Evolutionary conservation across 176 grass and related monocot species (phyloP), one percentile per base, ranked within the genome.

Genomic region (Stipa capillata): DNA sequence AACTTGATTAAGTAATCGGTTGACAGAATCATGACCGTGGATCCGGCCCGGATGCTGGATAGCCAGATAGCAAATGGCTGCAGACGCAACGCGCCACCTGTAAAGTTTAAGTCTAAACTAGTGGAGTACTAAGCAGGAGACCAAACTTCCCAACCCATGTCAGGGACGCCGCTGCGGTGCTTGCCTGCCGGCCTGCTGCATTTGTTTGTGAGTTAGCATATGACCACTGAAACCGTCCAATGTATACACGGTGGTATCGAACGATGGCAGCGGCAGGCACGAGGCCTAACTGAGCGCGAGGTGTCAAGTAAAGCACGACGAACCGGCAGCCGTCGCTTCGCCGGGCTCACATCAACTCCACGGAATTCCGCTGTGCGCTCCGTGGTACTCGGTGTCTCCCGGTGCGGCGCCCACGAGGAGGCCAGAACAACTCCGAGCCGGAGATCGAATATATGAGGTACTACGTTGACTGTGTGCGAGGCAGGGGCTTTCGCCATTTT

Each of bases 311-410:
- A 82, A 87, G 85, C 64, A 57, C 13, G 79, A 70, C 78, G 54
- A 39, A 20, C 27, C 73, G 72, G 53, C 85, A 63, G 79, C 21
- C 58, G 56, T 87, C 85, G 73, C 85, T 23, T 88, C 86, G 41
- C 75, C 68, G 49, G 67, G 58, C 78, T 73, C 57, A 65, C 67
- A 79, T 85, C 76, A 40, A 6, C 83, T 44, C 45, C 54, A 21
- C 58, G n/a, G 39, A 33, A n/a, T 42, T 18, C 2, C 44, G 4
- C 44, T 17, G 28, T 53, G n/a, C 18, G 39, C 49, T 28, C 51
- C 50, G 60, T 51, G 68, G 78, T 59, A 76, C 77, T 18, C 48
- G 82, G 43, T 60, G 73, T 70, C 51, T 23, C 70, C 42, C 35
- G 64, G n/a, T 25, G 70, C 35, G 64, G n/a, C 24, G 70, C 52